These are phyloP conservation scores for Claviceps africana DNA, from an alignment of 2,329 filamentous ascomycete genomes.

Conservation along the genomic window DNA sequence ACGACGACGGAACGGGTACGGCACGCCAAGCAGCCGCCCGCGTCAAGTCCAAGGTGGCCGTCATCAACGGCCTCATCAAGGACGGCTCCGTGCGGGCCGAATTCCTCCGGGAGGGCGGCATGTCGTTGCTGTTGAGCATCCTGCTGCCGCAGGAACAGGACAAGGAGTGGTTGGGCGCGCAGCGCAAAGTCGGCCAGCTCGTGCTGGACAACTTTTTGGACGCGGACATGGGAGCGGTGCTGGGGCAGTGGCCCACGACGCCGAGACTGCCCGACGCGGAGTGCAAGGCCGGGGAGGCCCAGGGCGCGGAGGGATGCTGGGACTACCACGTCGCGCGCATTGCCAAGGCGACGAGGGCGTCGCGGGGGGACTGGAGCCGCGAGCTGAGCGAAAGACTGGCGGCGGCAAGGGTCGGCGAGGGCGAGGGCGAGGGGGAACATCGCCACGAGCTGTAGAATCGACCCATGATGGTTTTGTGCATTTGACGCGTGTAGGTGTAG, in stretches of 20 bases:
- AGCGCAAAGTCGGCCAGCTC: constrained; percentile 42
- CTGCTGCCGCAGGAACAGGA: constrained; percentile 33
- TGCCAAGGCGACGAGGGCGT: constrained; percentile 21
- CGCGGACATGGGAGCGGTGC: constrained; percentile 43
- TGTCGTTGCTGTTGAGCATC: constrained; percentile 39
- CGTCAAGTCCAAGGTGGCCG: constrained; percentile 29
- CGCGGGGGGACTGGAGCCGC: constrained; percentile 31
- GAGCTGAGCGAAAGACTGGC: constrained; percentile 25
- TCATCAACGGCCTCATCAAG: constrained; percentile 43
- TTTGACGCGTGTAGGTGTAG: too few species aligned
- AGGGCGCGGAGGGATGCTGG: constrained; percentile 40
- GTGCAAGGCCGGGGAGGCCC: constrained; percentile 20
- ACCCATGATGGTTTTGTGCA: too few species aligned
- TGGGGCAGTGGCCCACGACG: constrained; percentile 40
- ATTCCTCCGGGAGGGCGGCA: constrained; percentile 41
- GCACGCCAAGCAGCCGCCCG: constrained; percentile 14
- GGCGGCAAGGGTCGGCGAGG: constrained; percentile 17
- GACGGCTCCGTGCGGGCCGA: constrained; percentile 35
- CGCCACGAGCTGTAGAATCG: constrained; percentile 20
- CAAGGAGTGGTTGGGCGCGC: constrained; percentile 34
- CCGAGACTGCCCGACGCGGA: constrained; percentile 19
- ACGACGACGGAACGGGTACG: constrained; percentile 6
- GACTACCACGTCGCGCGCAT: constrained; percentile 36
- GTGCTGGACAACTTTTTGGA: constrained; percentile 55
- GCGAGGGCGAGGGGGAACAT: constrained; percentile 8